These are phyloP conservation scores for Zangia roseola DNA, from an alignment of 768 basidiomycete species.

Conservation along the genomic window DNA sequence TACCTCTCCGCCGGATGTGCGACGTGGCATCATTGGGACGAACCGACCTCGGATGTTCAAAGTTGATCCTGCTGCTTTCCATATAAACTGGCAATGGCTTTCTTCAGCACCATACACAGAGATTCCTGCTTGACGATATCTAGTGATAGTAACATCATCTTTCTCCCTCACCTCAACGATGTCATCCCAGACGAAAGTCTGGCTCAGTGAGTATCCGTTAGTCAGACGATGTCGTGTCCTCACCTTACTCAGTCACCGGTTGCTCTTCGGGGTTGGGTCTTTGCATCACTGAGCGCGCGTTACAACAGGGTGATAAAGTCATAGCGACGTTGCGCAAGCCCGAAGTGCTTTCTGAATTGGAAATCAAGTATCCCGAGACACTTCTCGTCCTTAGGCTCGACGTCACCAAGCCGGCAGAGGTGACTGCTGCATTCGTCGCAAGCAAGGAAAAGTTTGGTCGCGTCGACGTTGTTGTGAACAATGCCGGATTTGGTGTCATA, in stretches of 20 bases:
- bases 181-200: conserved; percentile 14
- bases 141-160: too few relatives aligned
- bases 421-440: conserved; percentile 33
- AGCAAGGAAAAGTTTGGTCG: conserved; percentile 30
- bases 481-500: conserved; percentile 14
- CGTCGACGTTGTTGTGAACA: too few relatives aligned
- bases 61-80: too few relatives aligned
- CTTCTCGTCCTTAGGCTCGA: conserved; percentile 41
- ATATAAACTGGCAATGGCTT: too few relatives aligned
- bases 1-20: too few relatives aligned
- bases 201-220: conserved; percentile 16
- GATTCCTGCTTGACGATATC: too few relatives aligned
- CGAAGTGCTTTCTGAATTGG: conserved; percentile 28
- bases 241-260: conserved; percentile 37
- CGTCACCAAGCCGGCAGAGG: conserved; percentile 33
- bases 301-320: conserved; percentile 37
- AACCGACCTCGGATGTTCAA: too few relatives aligned
- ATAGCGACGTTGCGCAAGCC: conserved; percentile 45
- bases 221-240: not conserved
- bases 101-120: too few relatives aligned
- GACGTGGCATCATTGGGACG: too few relatives aligned
- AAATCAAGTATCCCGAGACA: conserved; percentile 20
- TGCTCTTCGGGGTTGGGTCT: conserved; percentile 41
- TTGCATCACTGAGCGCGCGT: conserved; percentile 28
- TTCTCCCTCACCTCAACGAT: too few relatives aligned